Percentiles rank a stretch among this genome's conserved stretches.
Evolutionary conservation across 257 asterid species (phyloP).

Genomic region (Plectranthus barbatus): DNA sequence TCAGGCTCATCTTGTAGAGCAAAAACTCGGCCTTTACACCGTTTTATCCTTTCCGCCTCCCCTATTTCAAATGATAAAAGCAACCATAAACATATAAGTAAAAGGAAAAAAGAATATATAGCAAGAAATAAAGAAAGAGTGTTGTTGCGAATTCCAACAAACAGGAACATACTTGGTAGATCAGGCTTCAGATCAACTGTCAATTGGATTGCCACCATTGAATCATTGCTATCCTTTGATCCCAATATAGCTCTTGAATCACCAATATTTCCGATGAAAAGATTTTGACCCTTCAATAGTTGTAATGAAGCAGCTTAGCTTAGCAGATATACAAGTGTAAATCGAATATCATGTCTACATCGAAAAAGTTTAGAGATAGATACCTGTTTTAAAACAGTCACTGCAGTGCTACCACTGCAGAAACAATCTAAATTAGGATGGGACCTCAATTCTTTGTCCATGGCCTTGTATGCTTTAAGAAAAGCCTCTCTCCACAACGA

Average conservation of each 20-base stretch:
- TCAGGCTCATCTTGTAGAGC: constrained; percentile 99
- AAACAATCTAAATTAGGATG: constrained; percentile 90
- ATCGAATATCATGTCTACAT: neutral
- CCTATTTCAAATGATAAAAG: constrained; percentile 31
- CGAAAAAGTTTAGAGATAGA: neutral
- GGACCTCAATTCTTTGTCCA: constrained; percentile 91
- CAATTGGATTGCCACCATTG: constrained; percentile 77
- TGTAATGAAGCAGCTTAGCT: neutral
- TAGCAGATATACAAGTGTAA: neutral
- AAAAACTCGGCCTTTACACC: constrained; percentile 92
- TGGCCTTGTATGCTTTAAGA: constrained; percentile 74
- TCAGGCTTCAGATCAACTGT: constrained; percentile 98
- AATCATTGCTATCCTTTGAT: constrained; percentile 61
- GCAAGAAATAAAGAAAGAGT: neutral
- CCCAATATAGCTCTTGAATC: constrained; percentile 96
- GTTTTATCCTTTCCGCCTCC: constrained; percentile 96
- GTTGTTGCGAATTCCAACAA: neutral
- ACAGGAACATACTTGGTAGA: constrained; percentile 60
- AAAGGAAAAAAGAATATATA: neutral
- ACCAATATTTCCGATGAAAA: constrained; percentile 82
- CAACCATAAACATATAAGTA: neutral
- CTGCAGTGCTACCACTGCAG: constrained; percentile 99
- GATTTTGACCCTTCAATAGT: constrained; percentile 63
- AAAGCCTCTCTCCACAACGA: constrained; percentile 79
- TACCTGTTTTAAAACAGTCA: constrained; percentile 82